A percentile compares a stretch with the other conserved stretches of the same genome.
Evolutionary conservation across 495 filamentous ascomycete species (phyloP).

Genomic region (Tuber borchii): DNA sequence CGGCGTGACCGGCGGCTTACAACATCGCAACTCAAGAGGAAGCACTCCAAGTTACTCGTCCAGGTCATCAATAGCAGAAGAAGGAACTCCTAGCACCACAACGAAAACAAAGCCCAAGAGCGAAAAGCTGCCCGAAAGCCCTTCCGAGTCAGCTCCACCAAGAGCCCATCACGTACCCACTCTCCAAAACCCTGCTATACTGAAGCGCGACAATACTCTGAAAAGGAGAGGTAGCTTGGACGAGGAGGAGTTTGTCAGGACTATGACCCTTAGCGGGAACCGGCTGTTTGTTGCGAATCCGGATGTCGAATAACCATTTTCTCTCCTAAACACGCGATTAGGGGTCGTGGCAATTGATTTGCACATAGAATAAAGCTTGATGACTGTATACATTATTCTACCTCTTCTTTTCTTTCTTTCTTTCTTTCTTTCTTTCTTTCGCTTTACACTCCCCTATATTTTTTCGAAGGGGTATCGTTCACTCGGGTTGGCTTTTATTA

Average conservation of each 20-base stretch:
- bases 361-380: neutral
- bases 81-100: constrained; percentile 8
- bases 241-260: constrained; percentile 61
- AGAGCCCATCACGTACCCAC: constrained; percentile 49
- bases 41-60: constrained; percentile 35
- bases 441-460: neutral
- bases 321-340: neutral
- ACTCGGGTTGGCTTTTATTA: constrained; percentile 30
- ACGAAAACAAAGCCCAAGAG: constrained; percentile 12
- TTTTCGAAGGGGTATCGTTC: constrained; percentile 27
- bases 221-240: constrained; percentile 85
- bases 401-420: constrained; percentile 12
- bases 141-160: constrained; percentile 48
- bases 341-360: constrained; percentile 22
- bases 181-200: constrained; percentile 42
- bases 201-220: constrained; percentile 51
- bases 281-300: constrained; percentile 93
- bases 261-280: constrained; percentile 69
- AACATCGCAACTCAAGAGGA: constrained; percentile 30
- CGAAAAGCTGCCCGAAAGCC: constrained; percentile 46
- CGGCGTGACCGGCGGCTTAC: constrained; percentile 10
- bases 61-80: constrained; percentile 30
- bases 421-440: constrained; percentile 9
- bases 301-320: constrained; percentile 47
- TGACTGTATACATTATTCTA: neutral